phyloP scores from a whole-genome alignment of 2,329 filamentous ascomycete species.

The Penicillium sp. region DNA sequence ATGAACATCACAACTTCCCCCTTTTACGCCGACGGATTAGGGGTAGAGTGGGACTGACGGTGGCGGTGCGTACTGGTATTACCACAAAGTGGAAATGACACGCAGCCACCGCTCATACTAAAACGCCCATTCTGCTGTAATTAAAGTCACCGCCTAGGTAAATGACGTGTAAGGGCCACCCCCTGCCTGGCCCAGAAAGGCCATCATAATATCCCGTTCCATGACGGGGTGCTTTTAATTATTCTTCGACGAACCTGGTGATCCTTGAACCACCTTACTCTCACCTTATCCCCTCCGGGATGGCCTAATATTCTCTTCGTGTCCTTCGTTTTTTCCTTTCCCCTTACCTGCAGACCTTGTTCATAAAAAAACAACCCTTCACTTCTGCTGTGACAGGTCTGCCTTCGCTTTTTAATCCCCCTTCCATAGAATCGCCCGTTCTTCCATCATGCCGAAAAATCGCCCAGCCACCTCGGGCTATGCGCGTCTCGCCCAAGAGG shows the following conservation, averaged over 20 bases:
- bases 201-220: constrained; percentile 25
- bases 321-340: constrained; percentile 15
- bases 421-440: constrained; percentile 23
- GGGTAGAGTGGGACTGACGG: constrained; percentile 17
- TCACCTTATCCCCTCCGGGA: constrained; percentile 15
- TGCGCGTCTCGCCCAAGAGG: constrained; percentile 81
- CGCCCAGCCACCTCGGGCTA: constrained; percentile 79
- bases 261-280: constrained; percentile 6
- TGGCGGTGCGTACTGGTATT: constrained; percentile 22
- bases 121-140: constrained; percentile 4
- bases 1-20: constrained; percentile 12
- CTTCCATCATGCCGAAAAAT: constrained; percentile 64
- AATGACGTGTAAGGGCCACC: constrained; percentile 17
- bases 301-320: constrained; percentile 20
- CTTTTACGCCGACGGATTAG: constrained; percentile 23
- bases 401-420: constrained; percentile 4
- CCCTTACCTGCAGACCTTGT: neutral
- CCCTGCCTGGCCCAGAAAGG: constrained; percentile 20
- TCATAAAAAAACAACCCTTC: neutral
- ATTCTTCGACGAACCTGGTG: constrained; percentile 4
- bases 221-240: constrained; percentile 16
- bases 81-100: constrained; percentile 6
- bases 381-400: constrained; percentile 1
- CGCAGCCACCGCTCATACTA: neutral
- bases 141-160: constrained; percentile 16